Percentiles rank a stretch among this genome's conserved stretches.
Evolutionary conservation across 177 flowering plant species (phyloP).

Genomic region (Telopea speciosissima): DNA sequence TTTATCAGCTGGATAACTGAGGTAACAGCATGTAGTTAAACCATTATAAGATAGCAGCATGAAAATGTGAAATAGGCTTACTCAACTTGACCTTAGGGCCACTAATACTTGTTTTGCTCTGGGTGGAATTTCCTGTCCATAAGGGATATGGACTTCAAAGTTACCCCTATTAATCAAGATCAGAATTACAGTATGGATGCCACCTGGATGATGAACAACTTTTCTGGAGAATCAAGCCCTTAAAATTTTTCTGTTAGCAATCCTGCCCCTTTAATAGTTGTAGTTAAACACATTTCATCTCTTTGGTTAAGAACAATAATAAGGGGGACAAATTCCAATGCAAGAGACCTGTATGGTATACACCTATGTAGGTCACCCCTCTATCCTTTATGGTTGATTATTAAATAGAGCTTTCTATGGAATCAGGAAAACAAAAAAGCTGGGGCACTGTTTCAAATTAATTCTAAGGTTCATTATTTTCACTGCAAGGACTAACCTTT

Average conservation of each 20-base stretch:
- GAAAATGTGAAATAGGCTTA: background rate
- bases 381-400: background rate
- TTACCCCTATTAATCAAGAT: background rate
- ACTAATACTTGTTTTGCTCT: too few species aligned
- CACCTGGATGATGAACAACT: background rate
- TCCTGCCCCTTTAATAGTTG: background rate
- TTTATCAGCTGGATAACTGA: too few species aligned
- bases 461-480: background rate
- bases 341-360: background rate
- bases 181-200: background rate
- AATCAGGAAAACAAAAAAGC: background rate
- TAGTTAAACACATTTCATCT: background rate
- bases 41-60: background rate
- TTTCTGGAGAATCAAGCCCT: background rate
- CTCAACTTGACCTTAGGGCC: background rate
- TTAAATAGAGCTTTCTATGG: background rate
- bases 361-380: background rate
- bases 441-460: background rate
- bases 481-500: background rate
- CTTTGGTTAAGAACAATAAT: constrained; percentile 3
- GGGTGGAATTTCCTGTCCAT: too few species aligned
- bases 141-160: too few species aligned
- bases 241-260: background rate
- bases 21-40: too few species aligned
- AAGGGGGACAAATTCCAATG: background rate